These are phyloP conservation scores for Podila verticillata DNA, from an alignment of 192 early-diverging fungal genomes.

Conservation along the genomic window DNA sequence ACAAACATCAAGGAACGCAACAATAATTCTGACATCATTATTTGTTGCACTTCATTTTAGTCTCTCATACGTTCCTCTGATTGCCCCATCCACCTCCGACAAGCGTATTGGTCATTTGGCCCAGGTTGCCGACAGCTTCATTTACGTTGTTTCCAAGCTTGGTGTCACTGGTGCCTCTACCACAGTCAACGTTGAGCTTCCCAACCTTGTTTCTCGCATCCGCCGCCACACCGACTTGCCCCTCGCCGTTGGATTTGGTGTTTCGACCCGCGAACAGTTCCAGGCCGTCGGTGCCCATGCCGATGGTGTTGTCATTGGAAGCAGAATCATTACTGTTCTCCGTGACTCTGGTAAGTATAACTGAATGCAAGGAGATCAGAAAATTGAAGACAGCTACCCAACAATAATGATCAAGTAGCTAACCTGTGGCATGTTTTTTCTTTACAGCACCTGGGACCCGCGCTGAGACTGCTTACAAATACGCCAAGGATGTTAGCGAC, in stretches of 20 bases:
- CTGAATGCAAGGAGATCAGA: no score
- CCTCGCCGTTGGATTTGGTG: slow-evolving; percentile 98
- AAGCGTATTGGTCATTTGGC: slow-evolving; percentile 81
- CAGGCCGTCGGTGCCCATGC: slow-evolving; percentile 82
- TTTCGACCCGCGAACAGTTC: slow-evolving; percentile 91
- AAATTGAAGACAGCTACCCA: no score
- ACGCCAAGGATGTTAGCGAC: slow-evolving; percentile 58
- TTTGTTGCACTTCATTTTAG: slow-evolving; percentile 31
- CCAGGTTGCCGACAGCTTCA: slow-evolving; percentile 89
- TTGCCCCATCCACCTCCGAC: slow-evolving; percentile 94
- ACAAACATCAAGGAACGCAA: background rate
- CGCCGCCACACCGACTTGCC: slow-evolving; percentile 82
- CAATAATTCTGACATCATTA: background rate
- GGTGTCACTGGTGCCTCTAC: slow-evolving; percentile 92
- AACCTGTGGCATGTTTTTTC: background rate
- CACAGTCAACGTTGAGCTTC: slow-evolving; percentile 74
- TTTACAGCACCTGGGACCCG: slow-evolving; percentile 44
- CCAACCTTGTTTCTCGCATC: slow-evolving; percentile 78
- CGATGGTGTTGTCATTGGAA: slow-evolving; percentile 97
- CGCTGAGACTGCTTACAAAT: slow-evolving; percentile 56
- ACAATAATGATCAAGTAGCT: background rate
- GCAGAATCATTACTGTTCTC: slow-evolving; percentile 86
- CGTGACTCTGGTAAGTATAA: slow-evolving; percentile 61
- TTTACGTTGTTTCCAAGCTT: slow-evolving; percentile 94
- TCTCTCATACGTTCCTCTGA: slow-evolving; percentile 87